Conservation (phyloP, 805 yeast genomes). For the Cephaloascus albidus region DNA sequence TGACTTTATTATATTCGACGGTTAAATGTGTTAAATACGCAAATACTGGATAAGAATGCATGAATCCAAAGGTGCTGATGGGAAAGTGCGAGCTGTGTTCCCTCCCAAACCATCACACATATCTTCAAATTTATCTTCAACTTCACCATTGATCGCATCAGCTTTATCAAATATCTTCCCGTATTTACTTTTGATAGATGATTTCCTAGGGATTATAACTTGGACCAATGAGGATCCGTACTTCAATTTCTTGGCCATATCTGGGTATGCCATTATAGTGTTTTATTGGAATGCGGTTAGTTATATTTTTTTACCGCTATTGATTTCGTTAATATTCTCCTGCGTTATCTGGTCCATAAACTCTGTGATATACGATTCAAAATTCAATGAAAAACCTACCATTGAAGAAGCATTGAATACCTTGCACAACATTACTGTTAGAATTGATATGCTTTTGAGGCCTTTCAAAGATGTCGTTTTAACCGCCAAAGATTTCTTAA, state of each 20-base stretch:
- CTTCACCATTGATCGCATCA: constrained; percentile 33
- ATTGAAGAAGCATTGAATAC: constrained; percentile 42
- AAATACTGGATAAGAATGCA: too few species aligned
- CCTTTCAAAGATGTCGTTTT: constrained; percentile 16
- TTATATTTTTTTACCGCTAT: constrained; percentile 26
- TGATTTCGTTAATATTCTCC: constrained; percentile 24
- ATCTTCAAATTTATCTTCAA: constrained; percentile 10
- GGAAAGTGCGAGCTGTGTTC: neutral
- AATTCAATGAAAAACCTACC: constrained; percentile 34
- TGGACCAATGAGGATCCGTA: constrained; percentile 48
- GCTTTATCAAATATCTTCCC: constrained; percentile 41
- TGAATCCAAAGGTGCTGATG: neutral
- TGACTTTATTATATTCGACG: too few species aligned
- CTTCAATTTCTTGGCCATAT: constrained; percentile 32
- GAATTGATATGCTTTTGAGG: constrained; percentile 28
- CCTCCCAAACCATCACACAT: constrained; percentile 3
- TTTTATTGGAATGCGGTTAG: constrained; percentile 32
- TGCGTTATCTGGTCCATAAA: constrained; percentile 35
- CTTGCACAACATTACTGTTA: constrained; percentile 31
- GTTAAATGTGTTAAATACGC: too few species aligned
- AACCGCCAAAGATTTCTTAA: constrained; percentile 14
- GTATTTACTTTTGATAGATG: constrained; percentile 32
- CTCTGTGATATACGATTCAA: constrained; percentile 29
- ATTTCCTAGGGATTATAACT: constrained; percentile 33
- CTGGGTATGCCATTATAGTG: constrained; percentile 25